Conservation (phyloP, 2,329 filamentous ascomycete species). For the Alternaria brassicicola region DNA sequence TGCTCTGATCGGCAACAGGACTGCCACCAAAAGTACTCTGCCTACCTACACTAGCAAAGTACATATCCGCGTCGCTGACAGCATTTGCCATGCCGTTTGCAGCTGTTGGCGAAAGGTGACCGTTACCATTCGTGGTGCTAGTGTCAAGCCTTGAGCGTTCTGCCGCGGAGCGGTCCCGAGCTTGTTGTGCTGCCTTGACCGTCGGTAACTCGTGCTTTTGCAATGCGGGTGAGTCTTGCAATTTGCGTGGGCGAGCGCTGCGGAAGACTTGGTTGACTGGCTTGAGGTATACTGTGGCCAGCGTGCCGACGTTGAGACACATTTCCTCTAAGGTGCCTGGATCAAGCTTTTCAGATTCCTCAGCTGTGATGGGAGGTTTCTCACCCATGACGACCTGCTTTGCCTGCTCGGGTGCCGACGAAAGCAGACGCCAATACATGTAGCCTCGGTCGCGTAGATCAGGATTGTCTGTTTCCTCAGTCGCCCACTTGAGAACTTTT, state of each 20-base stretch:
- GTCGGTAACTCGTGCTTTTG: constrained; percentile 73
- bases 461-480: constrained; percentile 98
- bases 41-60: constrained; percentile 70
- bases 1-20: constrained; percentile 39
- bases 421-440: constrained; percentile 98
- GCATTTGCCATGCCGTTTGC: constrained; percentile 67
- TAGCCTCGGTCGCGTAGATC: constrained; percentile 95
- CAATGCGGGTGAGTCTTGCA: constrained; percentile 83
- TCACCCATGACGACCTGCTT: constrained; percentile 94
- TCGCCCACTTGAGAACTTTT: constrained; percentile 96
- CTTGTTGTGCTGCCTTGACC: constrained; percentile 53
- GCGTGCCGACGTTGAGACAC: constrained; percentile 92
- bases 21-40: constrained; percentile 46
- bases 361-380: constrained; percentile 91
- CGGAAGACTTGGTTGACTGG: constrained; percentile 97
- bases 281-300: constrained; percentile 97
- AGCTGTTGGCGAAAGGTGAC: constrained; percentile 26
- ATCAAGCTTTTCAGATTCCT: constrained; percentile 90
- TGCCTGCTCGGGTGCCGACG: constrained; percentile 85
- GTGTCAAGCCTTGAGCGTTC: constrained; percentile 41
- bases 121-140: constrained; percentile 32
- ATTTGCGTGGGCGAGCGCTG: constrained; percentile 76
- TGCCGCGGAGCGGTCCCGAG: constrained; percentile 40
- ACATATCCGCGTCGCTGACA: constrained; percentile 84
- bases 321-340: constrained; percentile 92